phyloP scores from a whole-genome alignment of 352 stramenopile genomes.

The Phytophthora europaea region DNA sequence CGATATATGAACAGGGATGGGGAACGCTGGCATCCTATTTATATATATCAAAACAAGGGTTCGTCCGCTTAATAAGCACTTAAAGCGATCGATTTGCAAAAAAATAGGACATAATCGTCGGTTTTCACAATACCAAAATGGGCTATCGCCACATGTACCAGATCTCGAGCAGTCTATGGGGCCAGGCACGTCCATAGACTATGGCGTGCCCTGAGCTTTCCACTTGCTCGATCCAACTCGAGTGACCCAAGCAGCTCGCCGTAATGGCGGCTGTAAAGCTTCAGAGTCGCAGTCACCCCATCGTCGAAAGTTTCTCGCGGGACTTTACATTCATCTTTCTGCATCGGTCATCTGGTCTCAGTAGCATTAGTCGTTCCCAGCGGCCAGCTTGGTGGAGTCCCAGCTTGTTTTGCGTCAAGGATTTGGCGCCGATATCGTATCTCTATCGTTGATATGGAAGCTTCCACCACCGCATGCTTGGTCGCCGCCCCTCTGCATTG shows the following conservation, averaged over 20 bases:
- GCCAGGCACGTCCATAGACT: no score
- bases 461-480: background rate
- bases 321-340: constrained; percentile 30
- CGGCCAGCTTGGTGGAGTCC: constrained; percentile 13
- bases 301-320: constrained; percentile 6
- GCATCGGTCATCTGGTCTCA: constrained; percentile 18
- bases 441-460: constrained; percentile 1
- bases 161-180: background rate
- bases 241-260: background rate
- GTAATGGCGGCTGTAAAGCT: background rate
- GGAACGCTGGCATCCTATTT: no score
- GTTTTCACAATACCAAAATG: background rate
- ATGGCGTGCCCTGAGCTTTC: background rate
- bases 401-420: constrained; percentile 38
- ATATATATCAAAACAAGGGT: no score
- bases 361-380: constrained; percentile 20
- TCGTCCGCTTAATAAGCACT: no score
- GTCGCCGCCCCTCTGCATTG: constrained; percentile 29
- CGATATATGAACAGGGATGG: no score
- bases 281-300: constrained; percentile 4
- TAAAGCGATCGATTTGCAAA: no score
- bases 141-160: background rate
- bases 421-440: constrained; percentile 22
- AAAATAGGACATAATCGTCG: no score
- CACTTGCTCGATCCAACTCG: background rate